These are phyloP conservation scores for Lodderomyces jiufengensis DNA, from an alignment of 1,139 yeast species.

Conservation along the genomic window DNA sequence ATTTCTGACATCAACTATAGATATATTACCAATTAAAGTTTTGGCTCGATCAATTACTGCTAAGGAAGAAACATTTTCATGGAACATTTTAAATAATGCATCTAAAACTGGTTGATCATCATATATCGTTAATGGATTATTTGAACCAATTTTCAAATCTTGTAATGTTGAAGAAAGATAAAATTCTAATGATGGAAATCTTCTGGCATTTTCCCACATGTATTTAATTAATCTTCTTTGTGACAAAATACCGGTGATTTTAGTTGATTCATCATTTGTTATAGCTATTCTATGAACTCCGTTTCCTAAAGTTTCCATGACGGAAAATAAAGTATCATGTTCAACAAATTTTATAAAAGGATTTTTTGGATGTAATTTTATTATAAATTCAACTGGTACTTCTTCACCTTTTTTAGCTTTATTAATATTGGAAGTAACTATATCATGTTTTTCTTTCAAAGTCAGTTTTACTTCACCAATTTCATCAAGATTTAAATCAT, in stretches of 20 bases:
- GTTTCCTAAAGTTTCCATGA: slow-evolving; percentile 79
- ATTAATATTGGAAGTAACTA: slow-evolving; percentile 29
- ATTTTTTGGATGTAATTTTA: slow-evolving; percentile 77
- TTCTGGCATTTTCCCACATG: slow-evolving; percentile 88
- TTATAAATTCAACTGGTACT: slow-evolving; percentile 78
- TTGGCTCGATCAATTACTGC: slow-evolving; percentile 87
- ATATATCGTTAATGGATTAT: slow-evolving; percentile 68
- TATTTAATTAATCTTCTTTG: slow-evolving; percentile 81
- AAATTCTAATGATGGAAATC: slow-evolving; percentile 76
- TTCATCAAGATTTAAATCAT: slow-evolving; percentile 31
- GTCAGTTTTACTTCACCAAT: slow-evolving; percentile 17
- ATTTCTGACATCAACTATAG: slow-evolving; percentile 88
- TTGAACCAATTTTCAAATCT: slow-evolving; percentile 67
- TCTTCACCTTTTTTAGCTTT: slow-evolving; percentile 63
- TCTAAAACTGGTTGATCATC: slow-evolving; percentile 87
- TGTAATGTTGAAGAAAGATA: slow-evolving; percentile 63
- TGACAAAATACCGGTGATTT: slow-evolving; percentile 74
- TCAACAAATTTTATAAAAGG: slow-evolving; percentile 78
- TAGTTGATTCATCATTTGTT: slow-evolving; percentile 43
- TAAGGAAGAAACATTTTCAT: slow-evolving; percentile 78
- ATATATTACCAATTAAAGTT: slow-evolving; percentile 82
- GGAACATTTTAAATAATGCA: slow-evolving; percentile 82
- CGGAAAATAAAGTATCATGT: slow-evolving; percentile 62
- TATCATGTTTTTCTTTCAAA: slow-evolving; percentile 23
- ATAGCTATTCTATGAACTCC: slow-evolving; percentile 94